Evolutionary conservation across 75 land plant genomes (phyloP), one percentile per base, ranked within the genome.

Genomic region (Isoetes taiwanensis): DNA sequence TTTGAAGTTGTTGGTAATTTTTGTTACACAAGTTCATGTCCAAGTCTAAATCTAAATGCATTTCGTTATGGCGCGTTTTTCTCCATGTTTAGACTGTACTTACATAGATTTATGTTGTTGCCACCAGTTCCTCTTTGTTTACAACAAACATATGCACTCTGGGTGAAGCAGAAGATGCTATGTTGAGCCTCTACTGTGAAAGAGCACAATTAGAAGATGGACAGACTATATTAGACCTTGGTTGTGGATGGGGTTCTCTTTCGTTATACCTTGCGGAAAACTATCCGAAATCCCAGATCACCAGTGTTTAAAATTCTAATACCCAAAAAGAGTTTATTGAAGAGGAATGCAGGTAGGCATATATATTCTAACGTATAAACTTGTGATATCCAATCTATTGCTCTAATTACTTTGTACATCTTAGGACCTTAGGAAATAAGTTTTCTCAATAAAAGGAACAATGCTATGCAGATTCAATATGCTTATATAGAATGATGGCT

Each of bases 231-330:
- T 78, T 91, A 60, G 97, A 91, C 71, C 64, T 91, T 66, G 97
- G 95, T 42, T 91, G 97, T 84, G 97, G 97, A 5, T 87, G 95
- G 89, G 97, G 97, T 25, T 83, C 85, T 2, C 76, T 91, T 28
- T 67, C 79, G 42, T 42, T 91, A 8, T 79, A 76, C 69, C 63
- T 91, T 40, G 97, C 97, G 1, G 62, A 72, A 48, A 83, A 91
- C 38, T 87, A 78, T 35, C 61, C 52, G 4, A 87, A 86, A 35
- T 76, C 85, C 72, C 76, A 42, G 21, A 40, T 91, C 26, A 91
- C 97, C 27, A 80, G 85, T 12, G 91, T 91, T 28, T 83, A 82
- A 46, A 91, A 91, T 71, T 86, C 94, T 28, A 32, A 27, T 16
- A 87, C 95, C 27, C 97, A 91, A 56, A 83, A 81, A 64, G 82